These are phyloP conservation scores for Tolypocladium endophyticum DNA, from an alignment of 2,329 filamentous ascomycete genomes.

Conservation along the genomic window DNA sequence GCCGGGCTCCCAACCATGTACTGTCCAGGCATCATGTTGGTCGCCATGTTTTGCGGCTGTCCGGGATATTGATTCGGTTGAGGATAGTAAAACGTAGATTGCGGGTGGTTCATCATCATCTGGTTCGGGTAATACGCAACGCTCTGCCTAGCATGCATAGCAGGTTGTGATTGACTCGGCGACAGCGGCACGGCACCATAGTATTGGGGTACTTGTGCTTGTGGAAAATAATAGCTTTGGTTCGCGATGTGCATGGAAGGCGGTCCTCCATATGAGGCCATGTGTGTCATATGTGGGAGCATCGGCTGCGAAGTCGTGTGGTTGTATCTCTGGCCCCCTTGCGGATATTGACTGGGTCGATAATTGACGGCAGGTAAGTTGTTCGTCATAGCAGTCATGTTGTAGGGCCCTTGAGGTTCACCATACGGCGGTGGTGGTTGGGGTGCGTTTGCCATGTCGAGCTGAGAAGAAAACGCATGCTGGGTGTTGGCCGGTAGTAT, in stretches of 20 bases:
- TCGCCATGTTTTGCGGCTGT: constrained; percentile 19
- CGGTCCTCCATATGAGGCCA: constrained; percentile 29
- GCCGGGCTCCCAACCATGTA: constrained; percentile 18
- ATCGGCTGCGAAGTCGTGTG: constrained; percentile 24
- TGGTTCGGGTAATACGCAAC: constrained; percentile 34
- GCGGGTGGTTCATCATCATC: constrained; percentile 29
- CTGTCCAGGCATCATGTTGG: constrained; percentile 22
- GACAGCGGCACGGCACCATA: constrained; percentile 29
- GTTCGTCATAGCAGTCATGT: constrained; percentile 34
- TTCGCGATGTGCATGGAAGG: constrained; percentile 24
- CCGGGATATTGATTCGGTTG: constrained; percentile 24
- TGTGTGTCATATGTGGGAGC: constrained; percentile 26
- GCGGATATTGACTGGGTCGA: constrained; percentile 25
- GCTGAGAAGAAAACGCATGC: constrained; percentile 30
- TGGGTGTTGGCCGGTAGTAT: constrained; percentile 11
- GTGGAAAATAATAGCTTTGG: constrained; percentile 37
- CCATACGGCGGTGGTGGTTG: constrained; percentile 9
- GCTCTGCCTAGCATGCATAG: constrained; percentile 25
- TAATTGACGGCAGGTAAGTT: constrained; percentile 31
- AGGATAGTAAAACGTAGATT: constrained; percentile 35
- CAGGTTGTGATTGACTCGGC: constrained; percentile 22
- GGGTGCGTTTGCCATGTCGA: constrained; percentile 27
- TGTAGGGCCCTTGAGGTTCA: constrained; percentile 25
- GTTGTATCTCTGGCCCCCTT: constrained; percentile 22
- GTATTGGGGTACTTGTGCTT: constrained; percentile 33